A percentile compares a stretch with the other conserved stretches of the same genome.
Conservation (phyloP, 495 filamentous ascomycete species). For the Collariella sp. region DNA sequence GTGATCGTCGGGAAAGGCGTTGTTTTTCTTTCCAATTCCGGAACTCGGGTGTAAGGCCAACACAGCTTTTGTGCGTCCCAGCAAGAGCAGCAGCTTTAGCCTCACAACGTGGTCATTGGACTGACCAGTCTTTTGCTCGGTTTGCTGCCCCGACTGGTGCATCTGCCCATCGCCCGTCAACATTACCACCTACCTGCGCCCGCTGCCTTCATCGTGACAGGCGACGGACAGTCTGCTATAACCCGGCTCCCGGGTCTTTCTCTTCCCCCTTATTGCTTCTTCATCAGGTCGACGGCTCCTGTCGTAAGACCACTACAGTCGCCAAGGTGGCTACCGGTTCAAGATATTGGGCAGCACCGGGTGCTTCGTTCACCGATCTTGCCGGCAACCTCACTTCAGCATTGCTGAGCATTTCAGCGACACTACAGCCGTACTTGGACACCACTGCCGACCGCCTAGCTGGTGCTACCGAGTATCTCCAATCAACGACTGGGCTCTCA, state of each 20-base stretch:
- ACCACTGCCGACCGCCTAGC: constrained; percentile 38
- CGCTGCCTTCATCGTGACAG: constrained; percentile 11
- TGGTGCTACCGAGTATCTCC: constrained; percentile 47
- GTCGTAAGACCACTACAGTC: constrained; percentile 33
- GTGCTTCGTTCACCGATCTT: constrained; percentile 39
- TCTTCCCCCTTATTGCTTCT: not conserved
- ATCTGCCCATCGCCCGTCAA: constrained; percentile 11
- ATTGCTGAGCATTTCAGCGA: constrained; percentile 31
- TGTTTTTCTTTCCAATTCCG: constrained; percentile 13
- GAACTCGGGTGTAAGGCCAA: constrained; percentile 17
- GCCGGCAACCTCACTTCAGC: constrained; percentile 35
- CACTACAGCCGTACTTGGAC: constrained; percentile 42
- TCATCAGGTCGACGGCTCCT: constrained; percentile 29
- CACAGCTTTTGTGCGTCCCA: constrained; percentile 8
- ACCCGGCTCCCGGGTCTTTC: not conserved
- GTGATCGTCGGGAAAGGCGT: constrained; percentile 17
- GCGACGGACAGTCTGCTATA: constrained; percentile 15
- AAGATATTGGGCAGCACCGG: constrained; percentile 41
- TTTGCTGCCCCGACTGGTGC: constrained; percentile 13
- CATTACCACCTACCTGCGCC: constrained; percentile 5
- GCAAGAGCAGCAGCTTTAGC: constrained; percentile 10
- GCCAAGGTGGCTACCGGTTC: constrained; percentile 50
- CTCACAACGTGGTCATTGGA: constrained; percentile 17
- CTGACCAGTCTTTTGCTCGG: constrained; percentile 10
- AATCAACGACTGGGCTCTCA: constrained; percentile 40